These are phyloP conservation scores for Tetrahymena borealis DNA, from an alignment of 73 alveolate genomes.

Conservation along the genomic window DNA sequence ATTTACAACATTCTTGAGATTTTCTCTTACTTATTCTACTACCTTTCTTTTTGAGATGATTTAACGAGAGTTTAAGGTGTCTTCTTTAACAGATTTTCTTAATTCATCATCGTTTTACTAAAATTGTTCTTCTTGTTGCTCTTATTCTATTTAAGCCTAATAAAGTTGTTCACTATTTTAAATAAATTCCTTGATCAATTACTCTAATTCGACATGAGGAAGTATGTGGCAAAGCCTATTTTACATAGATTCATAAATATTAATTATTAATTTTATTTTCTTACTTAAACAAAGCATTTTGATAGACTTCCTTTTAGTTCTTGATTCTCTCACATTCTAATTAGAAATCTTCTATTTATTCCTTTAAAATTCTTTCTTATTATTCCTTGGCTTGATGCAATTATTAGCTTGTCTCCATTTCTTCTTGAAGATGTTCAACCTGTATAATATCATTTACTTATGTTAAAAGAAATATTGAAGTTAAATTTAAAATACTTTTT, in stretches of 20 bases:
- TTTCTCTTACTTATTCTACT: neutral
- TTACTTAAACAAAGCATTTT: neutral
- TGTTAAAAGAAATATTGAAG: neutral
- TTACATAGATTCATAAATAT: neutral
- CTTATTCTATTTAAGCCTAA: neutral
- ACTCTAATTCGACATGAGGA: neutral
- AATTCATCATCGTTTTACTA: neutral
- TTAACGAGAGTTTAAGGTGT: neutral
- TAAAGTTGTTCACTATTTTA: neutral
- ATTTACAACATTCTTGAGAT: neutral
- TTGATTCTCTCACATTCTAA: neutral
- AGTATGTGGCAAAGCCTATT: neutral
- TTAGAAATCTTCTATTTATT: neutral
- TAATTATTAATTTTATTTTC: neutral
- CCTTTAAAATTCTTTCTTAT: neutral
- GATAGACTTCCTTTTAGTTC: neutral
- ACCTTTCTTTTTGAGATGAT: neutral
- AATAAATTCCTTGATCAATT: neutral
- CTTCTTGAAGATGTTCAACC: neutral
- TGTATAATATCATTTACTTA: neutral
- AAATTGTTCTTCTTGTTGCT: neutral
- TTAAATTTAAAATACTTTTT: neutral
- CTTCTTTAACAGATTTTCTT: neutral
- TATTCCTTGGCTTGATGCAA: neutral
- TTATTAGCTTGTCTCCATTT: neutral